Evolutionary conservation across 2,329 filamentous ascomycete genomes (phyloP), one percentile per base, ranked within the genome.

Genomic region (Sarocladium oryzae): DNA sequence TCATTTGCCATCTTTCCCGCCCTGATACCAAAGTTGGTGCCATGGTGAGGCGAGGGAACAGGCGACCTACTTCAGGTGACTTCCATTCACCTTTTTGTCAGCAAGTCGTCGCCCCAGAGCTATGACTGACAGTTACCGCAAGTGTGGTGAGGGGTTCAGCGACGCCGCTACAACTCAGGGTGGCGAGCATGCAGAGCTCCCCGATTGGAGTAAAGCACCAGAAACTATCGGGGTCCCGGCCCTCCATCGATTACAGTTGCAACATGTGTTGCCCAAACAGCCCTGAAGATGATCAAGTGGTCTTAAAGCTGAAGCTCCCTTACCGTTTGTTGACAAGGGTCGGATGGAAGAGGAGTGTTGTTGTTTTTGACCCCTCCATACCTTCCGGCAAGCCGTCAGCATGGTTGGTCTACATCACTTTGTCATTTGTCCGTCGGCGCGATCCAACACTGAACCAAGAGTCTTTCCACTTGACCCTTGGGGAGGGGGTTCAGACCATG

Each of bases 151-250:
- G 43, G 43, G 43, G 43, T 48, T 33, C 24, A 33, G 21, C 21
- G 28, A 11, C 15, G 15, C 37, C 16, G 21, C n/a, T 15, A 20
- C 43, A 20, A 13, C 43, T 7, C 13, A 32, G 28, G 26, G 43
- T 48, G 43, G 43, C 43, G 43, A 48, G 32, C 26, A 33, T n/a
- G 18, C 28, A 26, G 16, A 48, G 43, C 43, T 48, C 28, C 43
- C 16, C 43, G 43, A 48, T 48, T 48, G 43, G 43, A 48, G 43
- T 32, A 48, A 18, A 13, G 20, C 24, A 16, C 24, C 43, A 48
- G 43, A 48, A 45, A 48, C 43, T 33, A 48, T 48, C 43, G 43
- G 43, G 43, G 43, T 48, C 43, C 26, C 26, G 43, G n/a, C 43
- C 43, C 43, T 23, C 21, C 26, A 30, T 11, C 26, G n/a, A 40